A percentile compares a stretch with the other conserved stretches of the same genome.
Conservation (phyloP, 2,329 filamentous ascomycete genomes). For the Fusarium dimerum region DNA sequence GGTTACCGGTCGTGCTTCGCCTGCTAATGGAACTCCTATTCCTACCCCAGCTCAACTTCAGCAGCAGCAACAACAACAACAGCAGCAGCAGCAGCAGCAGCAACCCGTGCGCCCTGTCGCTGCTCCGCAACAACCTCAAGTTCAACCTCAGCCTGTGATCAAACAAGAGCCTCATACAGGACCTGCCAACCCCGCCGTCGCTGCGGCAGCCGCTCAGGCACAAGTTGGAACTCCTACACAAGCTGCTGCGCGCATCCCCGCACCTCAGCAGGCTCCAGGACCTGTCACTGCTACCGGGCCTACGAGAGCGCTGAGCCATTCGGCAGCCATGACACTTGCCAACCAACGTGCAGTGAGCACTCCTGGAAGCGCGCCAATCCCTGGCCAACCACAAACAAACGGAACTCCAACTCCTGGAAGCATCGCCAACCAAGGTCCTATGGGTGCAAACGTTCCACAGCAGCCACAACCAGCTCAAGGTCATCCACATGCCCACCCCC, state of each 20-base stretch:
- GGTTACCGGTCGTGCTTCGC: constrained; percentile 28
- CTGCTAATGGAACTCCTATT: constrained; percentile 30
- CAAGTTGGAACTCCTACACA: constrained; percentile 51
- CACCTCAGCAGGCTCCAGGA: constrained; percentile 51
- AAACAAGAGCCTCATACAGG: constrained; percentile 41
- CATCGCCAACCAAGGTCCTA: constrained; percentile 34
- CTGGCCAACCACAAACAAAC: constrained; percentile 32
- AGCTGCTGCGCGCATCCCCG: constrained; percentile 48
- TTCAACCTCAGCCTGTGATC: constrained; percentile 29
- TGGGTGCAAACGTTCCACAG: constrained; percentile 33
- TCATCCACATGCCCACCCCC: constrained; percentile 52
- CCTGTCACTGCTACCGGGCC: constrained; percentile 39
- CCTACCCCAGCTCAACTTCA: constrained; percentile 28
- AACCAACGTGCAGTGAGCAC: constrained; percentile 42
- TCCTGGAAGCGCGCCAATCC: constrained; percentile 34
- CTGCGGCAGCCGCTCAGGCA: constrained; percentile 39
- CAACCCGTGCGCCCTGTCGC: constrained; percentile 4
- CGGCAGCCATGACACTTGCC: constrained; percentile 51
- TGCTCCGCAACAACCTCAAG: constrained; percentile 10
- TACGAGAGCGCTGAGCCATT: constrained; percentile 48
- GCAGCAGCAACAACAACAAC: constrained; percentile 27
- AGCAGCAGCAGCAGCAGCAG: constrained; percentile 21
- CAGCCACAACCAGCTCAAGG: constrained; percentile 38
- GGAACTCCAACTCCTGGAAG: constrained; percentile 33
- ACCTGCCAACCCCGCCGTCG: constrained; percentile 51